Percentiles rank a stretch among this genome's conserved stretches.
These are phyloP conservation scores for Glycyrrhiza uralensis DNA, from an alignment of 306 rosid species.

Conservation along the genomic window DNA sequence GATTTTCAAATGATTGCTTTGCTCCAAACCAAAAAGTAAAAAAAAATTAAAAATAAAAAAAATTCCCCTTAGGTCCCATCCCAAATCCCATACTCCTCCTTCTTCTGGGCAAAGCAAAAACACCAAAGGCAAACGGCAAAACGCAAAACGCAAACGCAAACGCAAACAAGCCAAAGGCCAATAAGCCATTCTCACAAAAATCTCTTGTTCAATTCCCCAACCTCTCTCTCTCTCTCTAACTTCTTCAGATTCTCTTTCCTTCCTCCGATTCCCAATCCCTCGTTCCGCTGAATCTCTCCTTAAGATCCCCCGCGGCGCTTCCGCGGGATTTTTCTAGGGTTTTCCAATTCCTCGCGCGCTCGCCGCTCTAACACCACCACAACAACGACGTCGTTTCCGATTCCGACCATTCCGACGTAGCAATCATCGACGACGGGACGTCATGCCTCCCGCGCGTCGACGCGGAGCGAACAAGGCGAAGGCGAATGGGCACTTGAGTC, in stretches of 20 bases:
- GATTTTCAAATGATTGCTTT: neutral
- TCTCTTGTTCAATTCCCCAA: constrained; percentile 29
- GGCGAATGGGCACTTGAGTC: constrained; percentile 61
- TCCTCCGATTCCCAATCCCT: constrained; percentile 29
- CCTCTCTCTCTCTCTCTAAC: constrained; percentile 21
- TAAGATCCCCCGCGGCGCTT: constrained; percentile 26
- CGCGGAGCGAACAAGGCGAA: constrained; percentile 85
- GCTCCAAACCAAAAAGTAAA: neutral
- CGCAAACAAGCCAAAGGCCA: neutral
- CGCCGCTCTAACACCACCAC: too few species aligned
- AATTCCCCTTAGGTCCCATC: constrained; percentile 45
- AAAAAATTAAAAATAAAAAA: neutral
- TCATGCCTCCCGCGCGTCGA: constrained; percentile 92
- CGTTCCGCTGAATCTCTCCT: constrained; percentile 32
- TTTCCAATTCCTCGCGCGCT: too few species aligned
- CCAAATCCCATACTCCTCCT: constrained; percentile 18
- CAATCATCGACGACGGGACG: too few species aligned
- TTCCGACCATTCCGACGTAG: too few species aligned
- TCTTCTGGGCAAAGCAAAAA: constrained; percentile 25
- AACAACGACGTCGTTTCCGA: too few species aligned
- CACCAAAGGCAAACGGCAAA: neutral
- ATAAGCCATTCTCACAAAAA: constrained; percentile 32
- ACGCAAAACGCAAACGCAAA: constrained; percentile 1
- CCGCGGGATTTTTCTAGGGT: constrained; percentile 61
- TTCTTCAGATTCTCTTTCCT: constrained; percentile 24